phyloP scores from a whole-genome alignment of 176 grass and related monocot genomes.

The Carex scoparia region DNA sequence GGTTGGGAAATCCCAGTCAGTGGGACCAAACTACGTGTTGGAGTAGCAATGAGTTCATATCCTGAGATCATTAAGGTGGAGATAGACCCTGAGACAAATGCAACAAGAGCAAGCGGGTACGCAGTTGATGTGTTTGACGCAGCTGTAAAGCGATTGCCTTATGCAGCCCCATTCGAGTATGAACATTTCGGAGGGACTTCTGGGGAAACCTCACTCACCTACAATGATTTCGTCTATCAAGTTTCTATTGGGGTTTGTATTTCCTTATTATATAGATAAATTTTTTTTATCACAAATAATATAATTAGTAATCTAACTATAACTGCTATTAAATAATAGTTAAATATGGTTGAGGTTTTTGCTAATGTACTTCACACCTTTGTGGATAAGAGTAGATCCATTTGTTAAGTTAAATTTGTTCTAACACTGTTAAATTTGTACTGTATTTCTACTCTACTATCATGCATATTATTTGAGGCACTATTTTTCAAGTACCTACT shows the following conservation, averaged over 20 bases:
- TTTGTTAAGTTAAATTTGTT: no score
- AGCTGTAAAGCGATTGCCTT: conserved; percentile 29
- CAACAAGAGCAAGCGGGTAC: conserved; percentile 12
- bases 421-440: no score
- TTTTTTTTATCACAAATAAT: no score
- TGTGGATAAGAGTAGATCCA: no score
- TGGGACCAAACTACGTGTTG: conserved; percentile 31
- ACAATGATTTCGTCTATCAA: conserved; percentile 36
- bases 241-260: conserved; percentile 28
- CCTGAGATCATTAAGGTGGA: conserved; percentile 23
- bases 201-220: conserved; percentile 7
- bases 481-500: no score
- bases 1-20: conserved; percentile 30
- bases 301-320: no score
- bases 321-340: no score
- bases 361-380: no score
- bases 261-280: no score
- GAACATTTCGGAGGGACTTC: conserved; percentile 9
- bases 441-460: no score
- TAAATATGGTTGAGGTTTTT: no score
- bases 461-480: no score
- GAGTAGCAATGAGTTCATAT: conserved; percentile 20
- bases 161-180: conserved; percentile 27
- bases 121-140: conserved; percentile 36
- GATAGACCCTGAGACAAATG: conserved; percentile 20